These are phyloP conservation scores for Artemisia tridentata DNA, from an alignment of 129 eudicot genomes.

Conservation along the genomic window DNA sequence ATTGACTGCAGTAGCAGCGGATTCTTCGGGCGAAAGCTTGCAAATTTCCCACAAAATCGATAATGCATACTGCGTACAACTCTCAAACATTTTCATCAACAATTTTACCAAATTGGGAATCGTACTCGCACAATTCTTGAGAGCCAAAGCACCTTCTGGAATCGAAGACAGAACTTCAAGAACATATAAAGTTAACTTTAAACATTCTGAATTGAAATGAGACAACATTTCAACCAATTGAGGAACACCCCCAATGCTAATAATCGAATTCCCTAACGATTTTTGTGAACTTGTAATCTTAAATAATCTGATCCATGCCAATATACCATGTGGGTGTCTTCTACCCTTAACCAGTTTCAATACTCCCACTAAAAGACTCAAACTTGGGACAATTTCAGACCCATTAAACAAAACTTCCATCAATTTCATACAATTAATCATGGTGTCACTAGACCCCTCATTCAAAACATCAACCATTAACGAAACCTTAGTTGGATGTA, in stretches of 20 bases:
- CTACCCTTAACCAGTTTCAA: slow-evolving; percentile 43
- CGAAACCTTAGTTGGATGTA: slow-evolving; percentile 46
- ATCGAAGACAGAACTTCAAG: slow-evolving; percentile 35
- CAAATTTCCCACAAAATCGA: slow-evolving; percentile 48
- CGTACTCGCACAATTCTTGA: slow-evolving; percentile 44
- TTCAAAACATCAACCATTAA: slow-evolving; percentile 46
- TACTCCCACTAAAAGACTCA: slow-evolving; percentile 42
- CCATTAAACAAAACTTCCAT: slow-evolving; percentile 39
- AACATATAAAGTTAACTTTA: slow-evolving; percentile 35
- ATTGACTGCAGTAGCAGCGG: slow-evolving; percentile 41
- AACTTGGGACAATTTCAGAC: slow-evolving; percentile 42
- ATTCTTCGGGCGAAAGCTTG: slow-evolving; percentile 51
- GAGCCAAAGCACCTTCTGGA: slow-evolving; percentile 43
- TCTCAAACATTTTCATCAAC: slow-evolving; percentile 48
- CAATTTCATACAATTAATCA: slow-evolving; percentile 49
- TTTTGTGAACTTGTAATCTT: slow-evolving; percentile 31
- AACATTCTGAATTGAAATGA: slow-evolving; percentile 38
- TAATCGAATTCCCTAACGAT: slow-evolving; percentile 32
- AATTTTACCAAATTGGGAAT: slow-evolving; percentile 48
- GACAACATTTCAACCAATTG: slow-evolving; percentile 47
- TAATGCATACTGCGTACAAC: slow-evolving; percentile 39
- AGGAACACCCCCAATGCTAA: slow-evolving; percentile 43
- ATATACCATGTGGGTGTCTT: slow-evolving; percentile 34
- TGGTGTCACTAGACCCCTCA: slow-evolving; percentile 53
- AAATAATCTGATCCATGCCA: slow-evolving; percentile 39